Conservation (phyloP, 257 asterid species). For the Ilex asprella region DNA sequence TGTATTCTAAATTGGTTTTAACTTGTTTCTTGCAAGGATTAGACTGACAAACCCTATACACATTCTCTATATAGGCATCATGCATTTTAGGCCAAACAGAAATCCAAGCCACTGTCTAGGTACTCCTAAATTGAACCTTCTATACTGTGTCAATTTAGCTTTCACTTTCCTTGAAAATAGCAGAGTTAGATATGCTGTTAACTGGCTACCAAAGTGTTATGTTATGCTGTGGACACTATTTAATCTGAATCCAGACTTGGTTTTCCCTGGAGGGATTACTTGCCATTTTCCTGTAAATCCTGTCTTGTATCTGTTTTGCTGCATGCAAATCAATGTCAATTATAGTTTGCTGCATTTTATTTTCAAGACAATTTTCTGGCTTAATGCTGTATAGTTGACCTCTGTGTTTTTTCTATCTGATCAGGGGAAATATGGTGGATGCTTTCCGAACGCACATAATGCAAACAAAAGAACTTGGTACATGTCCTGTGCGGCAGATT, state of each 20-base stretch:
- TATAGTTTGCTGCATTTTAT: neutral
- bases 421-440: slow-evolving; percentile 99
- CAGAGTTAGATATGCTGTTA: too few relatives aligned
- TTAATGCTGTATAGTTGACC: neutral
- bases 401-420: slow-evolving; percentile 5
- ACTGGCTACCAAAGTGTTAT: too few relatives aligned
- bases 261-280: neutral
- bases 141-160: too few relatives aligned
- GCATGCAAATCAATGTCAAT: neutral
- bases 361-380: neutral
- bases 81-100: too few relatives aligned
- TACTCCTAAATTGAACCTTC: too few relatives aligned
- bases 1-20: too few relatives aligned
- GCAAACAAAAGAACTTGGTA: slow-evolving; percentile 99
- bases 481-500: slow-evolving; percentile 98
- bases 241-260: neutral
- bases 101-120: too few relatives aligned
- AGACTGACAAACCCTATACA: too few relatives aligned
- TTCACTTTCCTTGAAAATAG: too few relatives aligned
- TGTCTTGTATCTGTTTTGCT: neutral
- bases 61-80: too few relatives aligned
- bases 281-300: neutral
- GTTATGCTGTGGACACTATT: neutral
- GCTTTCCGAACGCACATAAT: slow-evolving; percentile 94
- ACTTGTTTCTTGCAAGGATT: too few relatives aligned